Base-by-base conservation (phyloP, 2,329 filamentous ascomycete genomes). In the Tolypocladium endophyticum region DNA sequence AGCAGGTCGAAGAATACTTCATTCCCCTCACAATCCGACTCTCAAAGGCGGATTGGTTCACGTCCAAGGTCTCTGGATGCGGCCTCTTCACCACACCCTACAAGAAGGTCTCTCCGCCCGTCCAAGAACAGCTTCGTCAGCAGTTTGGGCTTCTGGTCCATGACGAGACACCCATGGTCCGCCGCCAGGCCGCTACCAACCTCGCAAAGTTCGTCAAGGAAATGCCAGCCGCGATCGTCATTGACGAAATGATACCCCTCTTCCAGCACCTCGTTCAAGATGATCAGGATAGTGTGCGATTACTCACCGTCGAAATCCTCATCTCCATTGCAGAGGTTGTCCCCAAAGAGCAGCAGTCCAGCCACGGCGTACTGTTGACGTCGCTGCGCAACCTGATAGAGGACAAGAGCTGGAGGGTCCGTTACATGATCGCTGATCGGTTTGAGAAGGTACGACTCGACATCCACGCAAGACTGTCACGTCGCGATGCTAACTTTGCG, bases 41-140 rank as follows among this genome's bases (percentile, higher is more conserved):
- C 63, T 95, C 94, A 65, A 99, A 97, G 83, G 94, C 94, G 77
- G 94, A 99, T 78, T 99, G 94, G 94, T 99, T 99, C 77, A 99
- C 94, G 60, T 97, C 94, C 65, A 99, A 97, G 79, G 94, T 99
- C 65, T 99, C 94, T 38, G 94, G 93, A 63, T 96, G 93, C 65
- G 94, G 94, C 64, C 88, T 99, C 64, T 99, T 93, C 80, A 94
- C 90, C 73, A 85, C 87, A 56, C 93, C 94, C 65, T 99, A 99
- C 81, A 88, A 87, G 70, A 96, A 95, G 80, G 91, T 94, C 61
- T 88, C 91, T 59, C 83, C 88, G 57, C 82, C 87, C n/a, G 86
- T 92, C 66, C 94, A 99, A 78, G 91, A 96, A 77, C 88, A 87
- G 68, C 87, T 99, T 61, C 86, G 94, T 71, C 88, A 93, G 75